Percentiles rank a stretch among this genome's conserved stretches.
Evolutionary conservation across 176 grass and related monocot genomes (phyloP).

Genomic region (Bolboschoenus planiculmis): DNA sequence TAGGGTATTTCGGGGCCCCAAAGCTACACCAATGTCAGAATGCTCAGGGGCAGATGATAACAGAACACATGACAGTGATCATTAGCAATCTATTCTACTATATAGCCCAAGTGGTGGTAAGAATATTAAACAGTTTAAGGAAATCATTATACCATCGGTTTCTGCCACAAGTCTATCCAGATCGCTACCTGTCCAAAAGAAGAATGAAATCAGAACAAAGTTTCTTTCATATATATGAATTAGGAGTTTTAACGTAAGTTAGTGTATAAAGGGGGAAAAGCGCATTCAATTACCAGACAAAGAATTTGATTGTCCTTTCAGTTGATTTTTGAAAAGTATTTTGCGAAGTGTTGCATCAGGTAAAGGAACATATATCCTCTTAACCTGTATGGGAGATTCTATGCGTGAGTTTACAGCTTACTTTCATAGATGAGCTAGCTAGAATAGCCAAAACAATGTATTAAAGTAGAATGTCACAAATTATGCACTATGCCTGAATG

Average conservation of each 20-base stretch:
- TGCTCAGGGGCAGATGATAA: neutral
- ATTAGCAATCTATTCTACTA: constrained; percentile 4
- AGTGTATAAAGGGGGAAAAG: neutral
- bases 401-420: neutral
- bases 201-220: constrained; percentile 14
- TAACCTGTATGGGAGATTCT: constrained; percentile 52
- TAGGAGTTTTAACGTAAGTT: neutral
- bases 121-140: neutral
- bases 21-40: neutral
- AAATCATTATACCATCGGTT: constrained; percentile 65
- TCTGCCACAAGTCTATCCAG: constrained; percentile 64
- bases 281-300: constrained; percentile 58
- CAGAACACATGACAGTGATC: neutral
- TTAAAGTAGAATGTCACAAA: neutral
- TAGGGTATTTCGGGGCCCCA: neutral
- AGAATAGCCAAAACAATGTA: neutral
- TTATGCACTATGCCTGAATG: neutral
- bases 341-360: constrained; percentile 69
- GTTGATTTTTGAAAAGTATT: constrained; percentile 82
- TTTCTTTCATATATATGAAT: neutral
- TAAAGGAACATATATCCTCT: constrained; percentile 93
- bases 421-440: neutral
- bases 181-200: constrained; percentile 50
- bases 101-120: neutral
- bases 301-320: constrained; percentile 81